Conservation (phyloP, 2,329 filamentous ascomycete species). For the Aspergillus calidoustus region DNA sequence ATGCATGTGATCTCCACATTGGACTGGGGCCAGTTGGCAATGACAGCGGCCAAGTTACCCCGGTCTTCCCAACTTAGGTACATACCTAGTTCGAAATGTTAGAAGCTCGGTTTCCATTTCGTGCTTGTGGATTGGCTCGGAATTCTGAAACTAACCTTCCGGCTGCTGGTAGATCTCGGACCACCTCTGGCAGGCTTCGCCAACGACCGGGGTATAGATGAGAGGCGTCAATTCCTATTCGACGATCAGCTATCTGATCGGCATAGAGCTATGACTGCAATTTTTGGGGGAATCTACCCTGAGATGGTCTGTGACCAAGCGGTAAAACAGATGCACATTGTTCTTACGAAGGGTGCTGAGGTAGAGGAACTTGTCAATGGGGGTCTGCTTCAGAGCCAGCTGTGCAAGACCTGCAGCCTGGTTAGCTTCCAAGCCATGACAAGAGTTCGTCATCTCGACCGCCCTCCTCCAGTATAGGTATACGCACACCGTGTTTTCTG, state of each 20-base stretch:
- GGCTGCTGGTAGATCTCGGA: constrained; percentile 94
- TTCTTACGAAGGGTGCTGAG: constrained; percentile 55
- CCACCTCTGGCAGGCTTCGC: constrained; percentile 95
- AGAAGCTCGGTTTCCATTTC: constrained; percentile 32
- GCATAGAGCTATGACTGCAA: background rate
- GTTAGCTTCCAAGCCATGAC: constrained; percentile 17
- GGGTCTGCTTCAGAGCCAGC: constrained; percentile 51
- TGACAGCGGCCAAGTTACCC: constrained; percentile 84
- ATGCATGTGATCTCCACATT: constrained; percentile 95
- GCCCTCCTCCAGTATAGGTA: background rate
- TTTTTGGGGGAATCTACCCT: constrained; percentile 33
- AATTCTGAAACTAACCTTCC: constrained; percentile 64
- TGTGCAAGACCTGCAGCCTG: constrained; percentile 46
- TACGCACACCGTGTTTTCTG: constrained; percentile 53
- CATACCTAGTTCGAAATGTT: constrained; percentile 57
- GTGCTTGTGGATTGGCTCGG: constrained; percentile 14
- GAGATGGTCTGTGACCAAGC: constrained; percentile 53
- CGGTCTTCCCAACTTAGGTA: constrained; percentile 96
- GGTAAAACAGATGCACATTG: constrained; percentile 59
- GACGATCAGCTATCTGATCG: constrained; percentile 22
- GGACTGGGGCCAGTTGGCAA: constrained; percentile 88
- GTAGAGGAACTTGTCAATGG: constrained; percentile 57
- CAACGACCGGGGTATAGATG: constrained; percentile 64
- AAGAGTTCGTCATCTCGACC: background rate
- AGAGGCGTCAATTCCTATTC: constrained; percentile 53